phyloP scores from a whole-genome alignment of 768 basidiomycete species.

The Cantharellus cinnabarinus region DNA sequence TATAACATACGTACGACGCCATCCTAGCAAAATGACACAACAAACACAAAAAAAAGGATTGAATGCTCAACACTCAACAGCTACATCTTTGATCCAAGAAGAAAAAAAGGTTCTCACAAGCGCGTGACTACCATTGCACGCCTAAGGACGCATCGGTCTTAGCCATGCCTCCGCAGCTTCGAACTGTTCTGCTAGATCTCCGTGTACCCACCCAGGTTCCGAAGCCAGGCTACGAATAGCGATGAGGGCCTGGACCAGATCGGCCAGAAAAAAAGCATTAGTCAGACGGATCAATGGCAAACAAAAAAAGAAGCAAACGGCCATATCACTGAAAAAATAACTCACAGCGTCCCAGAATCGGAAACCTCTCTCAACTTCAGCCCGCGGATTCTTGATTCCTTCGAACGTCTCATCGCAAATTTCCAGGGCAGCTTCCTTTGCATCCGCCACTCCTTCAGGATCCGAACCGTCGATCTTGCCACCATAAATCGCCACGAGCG shows the following conservation, averaged over 20 bases:
- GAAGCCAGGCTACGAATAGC: conserved; percentile 80
- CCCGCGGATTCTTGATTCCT: conserved; percentile 69
- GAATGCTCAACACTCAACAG: too few species aligned
- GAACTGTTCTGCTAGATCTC: conserved; percentile 86
- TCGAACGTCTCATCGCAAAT: conserved; percentile 84
- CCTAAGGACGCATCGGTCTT: conserved; percentile 64
- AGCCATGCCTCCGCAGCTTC: conserved; percentile 91
- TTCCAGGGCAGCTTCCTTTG: conserved; percentile 70
- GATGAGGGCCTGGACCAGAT: conserved; percentile 40
- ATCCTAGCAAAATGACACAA: too few species aligned
- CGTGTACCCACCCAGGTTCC: conserved; percentile 49
- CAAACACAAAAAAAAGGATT: too few species aligned
- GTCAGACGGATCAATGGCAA: neutral
- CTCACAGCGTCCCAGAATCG: conserved; percentile 96
- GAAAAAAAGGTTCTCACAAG: too few species aligned
- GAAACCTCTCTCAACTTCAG: conserved; percentile 89
- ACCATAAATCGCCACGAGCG: conserved; percentile 72
- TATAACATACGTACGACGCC: too few species aligned
- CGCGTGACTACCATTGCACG: too few species aligned
- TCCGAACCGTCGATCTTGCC: conserved; percentile 57
- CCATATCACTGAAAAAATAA: conserved; percentile 11
- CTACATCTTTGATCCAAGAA: too few species aligned
- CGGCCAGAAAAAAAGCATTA: neutral
- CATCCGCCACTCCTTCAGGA: conserved; percentile 58
- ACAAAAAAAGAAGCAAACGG: conserved; percentile 8